These are phyloP conservation scores for Albizia julibrissin DNA, from an alignment of 306 rosid genomes.

Conservation along the genomic window DNA sequence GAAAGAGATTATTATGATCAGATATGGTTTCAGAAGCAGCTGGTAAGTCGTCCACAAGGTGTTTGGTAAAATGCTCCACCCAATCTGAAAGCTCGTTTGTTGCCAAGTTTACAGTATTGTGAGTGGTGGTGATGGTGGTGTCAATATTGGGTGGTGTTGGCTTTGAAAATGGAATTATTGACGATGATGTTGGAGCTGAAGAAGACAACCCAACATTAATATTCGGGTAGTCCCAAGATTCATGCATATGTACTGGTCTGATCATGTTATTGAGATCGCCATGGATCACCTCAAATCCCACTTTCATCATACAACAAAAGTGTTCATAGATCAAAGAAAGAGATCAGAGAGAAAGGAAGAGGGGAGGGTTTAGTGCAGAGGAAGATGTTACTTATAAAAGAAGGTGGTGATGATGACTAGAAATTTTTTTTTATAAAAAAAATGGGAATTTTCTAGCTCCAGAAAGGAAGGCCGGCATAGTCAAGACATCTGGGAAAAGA, in stretches of 20 bases:
- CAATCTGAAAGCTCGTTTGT: constrained; percentile 59
- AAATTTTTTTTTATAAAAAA: constrained; percentile 3
- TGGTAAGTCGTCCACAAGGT: constrained; percentile 63
- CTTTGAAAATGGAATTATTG: constrained; percentile 39
- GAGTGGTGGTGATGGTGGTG: not conserved
- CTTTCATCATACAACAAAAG: constrained; percentile 46
- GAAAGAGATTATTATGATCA: constrained; percentile 20
- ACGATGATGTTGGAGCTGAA: constrained; percentile 36
- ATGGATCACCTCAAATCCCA: constrained; percentile 57
- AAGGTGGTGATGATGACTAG: constrained; percentile 15
- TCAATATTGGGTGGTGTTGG: constrained; percentile 2
- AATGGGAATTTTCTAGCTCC: constrained; percentile 22
- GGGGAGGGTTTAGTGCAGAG: constrained; percentile 41
- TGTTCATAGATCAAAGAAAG: not conserved
- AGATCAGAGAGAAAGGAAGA: not conserved
- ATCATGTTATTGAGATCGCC: constrained; percentile 51
- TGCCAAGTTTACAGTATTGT: constrained; percentile 49
- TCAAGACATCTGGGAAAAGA: constrained; percentile 51
- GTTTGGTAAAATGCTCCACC: constrained; percentile 71
- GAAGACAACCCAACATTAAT: constrained; percentile 26
- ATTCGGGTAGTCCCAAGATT: constrained; percentile 48
- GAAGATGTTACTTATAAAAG: constrained; percentile 46
- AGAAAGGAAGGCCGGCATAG: constrained; percentile 73
- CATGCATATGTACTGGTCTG: constrained; percentile 54
- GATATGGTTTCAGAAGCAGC: constrained; percentile 28